Evolutionary conservation across 805 yeast genomes (phyloP).

Genomic region (Spathaspora arborariae): DNA sequence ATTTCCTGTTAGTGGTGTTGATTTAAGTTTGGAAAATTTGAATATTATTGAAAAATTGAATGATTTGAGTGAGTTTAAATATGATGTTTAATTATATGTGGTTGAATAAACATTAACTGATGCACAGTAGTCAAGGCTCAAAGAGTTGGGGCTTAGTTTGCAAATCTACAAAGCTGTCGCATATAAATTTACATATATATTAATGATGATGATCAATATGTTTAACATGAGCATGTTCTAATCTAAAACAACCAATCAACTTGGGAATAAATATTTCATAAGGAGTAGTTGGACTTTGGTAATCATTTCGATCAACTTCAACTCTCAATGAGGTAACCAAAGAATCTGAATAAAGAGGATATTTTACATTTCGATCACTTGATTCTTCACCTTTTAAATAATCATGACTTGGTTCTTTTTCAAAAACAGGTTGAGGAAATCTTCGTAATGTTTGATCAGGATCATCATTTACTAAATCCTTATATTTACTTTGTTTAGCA

Average conservation of each 20-base stretch:
- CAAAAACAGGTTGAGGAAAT: conserved; percentile 42
- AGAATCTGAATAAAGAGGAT: conserved; percentile 54
- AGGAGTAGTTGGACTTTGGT: conserved; percentile 50
- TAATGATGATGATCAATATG: conserved; percentile 16
- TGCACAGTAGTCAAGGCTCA: too few relatives aligned
- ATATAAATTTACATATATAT: too few relatives aligned
- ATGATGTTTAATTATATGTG: too few relatives aligned
- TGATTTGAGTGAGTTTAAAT: neutral
- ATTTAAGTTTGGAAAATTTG: conserved; percentile 3
- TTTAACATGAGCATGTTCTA: conserved; percentile 30
- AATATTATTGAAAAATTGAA: conserved; percentile 1
- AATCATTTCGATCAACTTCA: conserved; percentile 53
- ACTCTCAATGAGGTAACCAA: conserved; percentile 70
- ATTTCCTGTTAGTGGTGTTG: conserved; percentile 12
- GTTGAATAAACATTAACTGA: too few relatives aligned
- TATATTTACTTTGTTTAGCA: conserved; percentile 31
- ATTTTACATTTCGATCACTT: conserved; percentile 38
- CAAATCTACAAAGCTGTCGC: too few relatives aligned
- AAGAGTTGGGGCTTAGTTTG: too few relatives aligned
- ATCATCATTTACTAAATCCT: conserved; percentile 16
- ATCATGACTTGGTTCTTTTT: conserved; percentile 5
- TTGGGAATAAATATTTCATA: conserved; percentile 74
- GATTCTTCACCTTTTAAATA: conserved; percentile 10
- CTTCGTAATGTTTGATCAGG: conserved; percentile 12
- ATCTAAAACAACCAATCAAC: conserved; percentile 30